These are phyloP conservation scores for Leucaena leucocephala DNA, from an alignment of 306 rosid genomes.

Conservation along the genomic window DNA sequence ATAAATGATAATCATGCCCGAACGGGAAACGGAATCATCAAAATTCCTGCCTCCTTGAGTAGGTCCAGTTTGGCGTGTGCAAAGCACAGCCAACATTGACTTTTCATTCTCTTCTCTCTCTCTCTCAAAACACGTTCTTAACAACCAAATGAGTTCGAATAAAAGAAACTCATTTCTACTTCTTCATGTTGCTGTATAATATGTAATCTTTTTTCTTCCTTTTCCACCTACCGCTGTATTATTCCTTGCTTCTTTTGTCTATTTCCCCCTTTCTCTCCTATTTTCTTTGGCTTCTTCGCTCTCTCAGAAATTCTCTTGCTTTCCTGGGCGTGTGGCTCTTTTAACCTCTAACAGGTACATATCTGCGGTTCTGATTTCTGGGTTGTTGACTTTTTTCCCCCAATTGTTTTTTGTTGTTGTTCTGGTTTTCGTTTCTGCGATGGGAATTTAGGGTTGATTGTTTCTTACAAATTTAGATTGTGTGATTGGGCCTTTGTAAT, in stretches of 20 bases:
- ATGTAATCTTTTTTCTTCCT: not conserved
- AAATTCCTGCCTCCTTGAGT: conserved; percentile 23
- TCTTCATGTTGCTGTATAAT: conserved; percentile 16
- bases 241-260: conserved; percentile 37
- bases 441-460: conserved; percentile 16
- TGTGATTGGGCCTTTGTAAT: conserved; percentile 12
- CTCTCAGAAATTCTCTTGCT: not conserved
- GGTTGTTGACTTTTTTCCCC: not conserved
- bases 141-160: not conserved
- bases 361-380: conserved; percentile 2
- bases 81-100: conserved; percentile 55
- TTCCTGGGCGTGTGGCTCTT: conserved; percentile 40
- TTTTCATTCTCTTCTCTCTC: not conserved
- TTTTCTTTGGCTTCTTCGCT: conserved; percentile 1
- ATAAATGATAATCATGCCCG: not conserved
- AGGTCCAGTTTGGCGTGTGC: conserved; percentile 51
- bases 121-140: not conserved
- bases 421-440: conserved; percentile 25
- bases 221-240: conserved; percentile 35
- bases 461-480: conserved; percentile 8
- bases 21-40: not conserved
- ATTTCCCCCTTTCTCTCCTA: not conserved
- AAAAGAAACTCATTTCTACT: not conserved
- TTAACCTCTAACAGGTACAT: conserved; percentile 42
- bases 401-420: conserved; percentile 6